Evolutionary conservation across 2,329 filamentous ascomycete genomes (phyloP).

Genomic region (Fusarium begoniae): DNA sequence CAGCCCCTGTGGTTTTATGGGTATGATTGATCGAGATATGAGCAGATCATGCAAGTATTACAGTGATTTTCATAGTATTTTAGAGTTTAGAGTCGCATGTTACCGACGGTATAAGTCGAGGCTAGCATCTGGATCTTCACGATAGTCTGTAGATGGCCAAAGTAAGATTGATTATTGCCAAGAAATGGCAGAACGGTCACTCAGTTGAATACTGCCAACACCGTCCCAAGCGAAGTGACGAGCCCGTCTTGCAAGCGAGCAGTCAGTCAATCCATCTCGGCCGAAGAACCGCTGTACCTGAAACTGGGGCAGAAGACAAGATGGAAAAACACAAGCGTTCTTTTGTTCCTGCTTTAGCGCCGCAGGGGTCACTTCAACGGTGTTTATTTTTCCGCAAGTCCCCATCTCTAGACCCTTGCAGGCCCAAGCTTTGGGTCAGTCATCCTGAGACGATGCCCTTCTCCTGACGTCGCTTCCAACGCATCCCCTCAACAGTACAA

Average conservation of each 20-base stretch:
- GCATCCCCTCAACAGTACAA: not conserved
- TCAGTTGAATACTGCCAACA: not conserved
- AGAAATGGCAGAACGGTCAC: not conserved
- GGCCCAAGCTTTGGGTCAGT: not conserved
- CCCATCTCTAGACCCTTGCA: not conserved
- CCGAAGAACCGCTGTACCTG: conserved; percentile 34
- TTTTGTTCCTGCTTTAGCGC: conserved; percentile 37
- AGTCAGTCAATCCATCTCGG: not conserved
- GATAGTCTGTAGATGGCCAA: not conserved
- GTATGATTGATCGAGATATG: not conserved
- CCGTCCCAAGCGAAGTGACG: conserved; percentile 7
- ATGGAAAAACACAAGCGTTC: conserved; percentile 16
- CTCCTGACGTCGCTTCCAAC: not conserved
- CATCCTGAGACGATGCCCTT: conserved; percentile 1
- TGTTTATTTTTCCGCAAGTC: conserved; percentile 30
- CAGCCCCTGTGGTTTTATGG: conserved; percentile 10
- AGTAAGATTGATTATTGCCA: not conserved
- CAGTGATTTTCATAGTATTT: not conserved
- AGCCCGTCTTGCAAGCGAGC: not conserved
- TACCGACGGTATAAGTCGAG: not conserved
- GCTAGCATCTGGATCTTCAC: not conserved
- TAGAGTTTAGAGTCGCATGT: not conserved
- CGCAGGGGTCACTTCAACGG: not conserved
- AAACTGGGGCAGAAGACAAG: conserved; percentile 25
- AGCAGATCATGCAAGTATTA: conserved; percentile 22